Conservation (phyloP, 371 early-diverging fungal species). For the Mucor piriformis region DNA sequence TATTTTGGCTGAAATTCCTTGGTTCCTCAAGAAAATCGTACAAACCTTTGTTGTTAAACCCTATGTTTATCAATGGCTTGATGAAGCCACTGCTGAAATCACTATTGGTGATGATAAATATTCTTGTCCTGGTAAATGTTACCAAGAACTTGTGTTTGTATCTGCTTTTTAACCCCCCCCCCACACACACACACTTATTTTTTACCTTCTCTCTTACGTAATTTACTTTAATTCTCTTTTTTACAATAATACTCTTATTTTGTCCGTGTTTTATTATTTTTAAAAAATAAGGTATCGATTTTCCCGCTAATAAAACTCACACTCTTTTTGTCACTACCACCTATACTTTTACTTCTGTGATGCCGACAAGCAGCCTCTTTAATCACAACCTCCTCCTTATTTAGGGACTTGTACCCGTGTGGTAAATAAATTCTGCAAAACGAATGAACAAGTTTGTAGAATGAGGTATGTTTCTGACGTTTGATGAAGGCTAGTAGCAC, state of each 20-base stretch:
- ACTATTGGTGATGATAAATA: constrained; percentile 69
- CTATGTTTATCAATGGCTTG: constrained; percentile 88
- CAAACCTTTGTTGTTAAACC: constrained; percentile 93
- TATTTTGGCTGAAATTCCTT: constrained; percentile 87
- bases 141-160: constrained; percentile 70
- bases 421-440: constrained; percentile 24
- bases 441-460: constrained; percentile 19
- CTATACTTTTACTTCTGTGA: background rate
- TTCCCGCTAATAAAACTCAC: background rate
- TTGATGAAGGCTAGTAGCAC: constrained; percentile 13
- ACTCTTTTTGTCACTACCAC: background rate
- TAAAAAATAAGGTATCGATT: background rate
- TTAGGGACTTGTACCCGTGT: background rate
- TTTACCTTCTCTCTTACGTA: background rate
- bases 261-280: constrained; percentile 3
- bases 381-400: background rate
- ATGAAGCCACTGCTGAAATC: constrained; percentile 65
- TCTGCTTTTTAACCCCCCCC: constrained; percentile 43
- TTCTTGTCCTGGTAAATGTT: constrained; percentile 60
- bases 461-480: constrained; percentile 4
- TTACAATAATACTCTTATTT: background rate
- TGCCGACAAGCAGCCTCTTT: background rate
- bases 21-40: constrained; percentile 83
- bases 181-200: background rate
- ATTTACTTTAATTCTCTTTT: background rate